phyloP scores from a whole-genome alignment of 2,329 filamentous ascomycete genomes.

The Pseudogymnoascus sp. region DNA sequence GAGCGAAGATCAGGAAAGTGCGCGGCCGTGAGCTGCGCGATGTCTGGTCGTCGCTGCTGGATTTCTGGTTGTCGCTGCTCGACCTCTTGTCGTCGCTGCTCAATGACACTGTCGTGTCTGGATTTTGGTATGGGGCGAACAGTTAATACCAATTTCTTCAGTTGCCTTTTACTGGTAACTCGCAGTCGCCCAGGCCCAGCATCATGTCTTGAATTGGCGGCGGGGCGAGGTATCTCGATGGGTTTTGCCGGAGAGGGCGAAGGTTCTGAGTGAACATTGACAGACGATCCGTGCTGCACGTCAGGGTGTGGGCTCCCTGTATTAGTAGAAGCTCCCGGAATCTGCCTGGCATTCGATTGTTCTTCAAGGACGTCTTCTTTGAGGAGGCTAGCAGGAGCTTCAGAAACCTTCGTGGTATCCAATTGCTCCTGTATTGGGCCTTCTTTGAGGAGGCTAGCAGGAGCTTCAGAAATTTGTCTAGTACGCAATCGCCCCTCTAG shows the following conservation, averaged over 20 bases:
- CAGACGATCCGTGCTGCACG: not conserved
- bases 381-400: not conserved
- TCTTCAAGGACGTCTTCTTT: not conserved
- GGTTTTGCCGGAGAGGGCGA: not conserved
- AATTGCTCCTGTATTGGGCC: not conserved
- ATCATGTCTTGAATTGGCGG: not conserved
- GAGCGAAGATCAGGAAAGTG: conserved; percentile 57
- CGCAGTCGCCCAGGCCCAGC: not conserved
- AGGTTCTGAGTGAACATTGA: not conserved
- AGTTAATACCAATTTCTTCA: not conserved
- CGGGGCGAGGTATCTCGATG: not conserved
- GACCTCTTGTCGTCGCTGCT: too few species aligned
- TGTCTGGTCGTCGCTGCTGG: conserved; percentile 43
- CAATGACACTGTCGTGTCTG: too few species aligned
- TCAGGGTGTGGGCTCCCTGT: not conserved
- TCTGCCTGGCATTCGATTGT: not conserved
- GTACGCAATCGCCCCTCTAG: not conserved
- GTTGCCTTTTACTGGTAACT: not conserved
- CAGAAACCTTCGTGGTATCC: too few species aligned
- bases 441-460: not conserved
- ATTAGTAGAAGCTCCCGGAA: not conserved
- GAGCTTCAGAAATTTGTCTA: not conserved
- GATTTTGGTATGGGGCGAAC: too few species aligned
- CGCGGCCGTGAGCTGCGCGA: conserved; percentile 59
- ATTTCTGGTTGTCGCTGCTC: too few species aligned